Evolutionary conservation across 1,139 yeast species (phyloP).

Genomic region (Nakaseomyces bracarensis): DNA sequence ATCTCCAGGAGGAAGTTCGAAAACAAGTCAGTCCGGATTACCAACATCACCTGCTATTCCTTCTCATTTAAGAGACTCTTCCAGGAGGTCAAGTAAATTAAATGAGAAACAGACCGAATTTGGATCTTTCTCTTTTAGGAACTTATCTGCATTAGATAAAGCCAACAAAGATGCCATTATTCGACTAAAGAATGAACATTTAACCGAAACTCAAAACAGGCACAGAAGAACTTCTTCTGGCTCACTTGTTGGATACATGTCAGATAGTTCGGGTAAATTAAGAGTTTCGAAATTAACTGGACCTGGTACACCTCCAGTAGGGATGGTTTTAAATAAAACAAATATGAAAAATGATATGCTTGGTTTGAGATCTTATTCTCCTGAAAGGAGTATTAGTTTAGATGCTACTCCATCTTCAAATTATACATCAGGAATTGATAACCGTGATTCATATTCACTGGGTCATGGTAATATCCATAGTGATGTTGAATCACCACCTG

Average conservation of each 20-base stretch:
- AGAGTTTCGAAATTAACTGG: slow-evolving; percentile 3
- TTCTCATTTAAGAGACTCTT: slow-evolving; percentile 44
- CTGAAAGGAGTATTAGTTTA: slow-evolving; percentile 21
- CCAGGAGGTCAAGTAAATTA: slow-evolving; percentile 53
- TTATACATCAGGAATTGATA: background rate
- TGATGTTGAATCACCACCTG: slow-evolving; percentile 18
- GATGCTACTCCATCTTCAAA: slow-evolving; percentile 17
- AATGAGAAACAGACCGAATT: slow-evolving; percentile 73
- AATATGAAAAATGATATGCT: slow-evolving; percentile 22
- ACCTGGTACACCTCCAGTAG: slow-evolving; percentile 7
- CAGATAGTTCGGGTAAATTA: slow-evolving; percentile 18
- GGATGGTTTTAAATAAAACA: slow-evolving; percentile 9
- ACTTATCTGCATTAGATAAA: slow-evolving; percentile 79
- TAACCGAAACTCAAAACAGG: slow-evolving; percentile 36
- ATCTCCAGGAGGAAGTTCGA: slow-evolving; percentile 10
- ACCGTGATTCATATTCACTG: background rate
- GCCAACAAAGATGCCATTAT: slow-evolving; percentile 92
- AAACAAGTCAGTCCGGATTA: slow-evolving; percentile 29
- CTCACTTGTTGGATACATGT: slow-evolving; percentile 33
- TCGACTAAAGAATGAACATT: slow-evolving; percentile 73
- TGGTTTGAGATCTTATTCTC: slow-evolving; percentile 23
- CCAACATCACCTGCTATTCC: slow-evolving; percentile 44
- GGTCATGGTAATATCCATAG: slow-evolving; percentile 18
- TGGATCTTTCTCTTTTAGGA: slow-evolving; percentile 88
- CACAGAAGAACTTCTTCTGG: slow-evolving; percentile 27